Base-by-base conservation (phyloP, 768 basidiomycete species). In the Hirschioporus abietinus region DNA sequence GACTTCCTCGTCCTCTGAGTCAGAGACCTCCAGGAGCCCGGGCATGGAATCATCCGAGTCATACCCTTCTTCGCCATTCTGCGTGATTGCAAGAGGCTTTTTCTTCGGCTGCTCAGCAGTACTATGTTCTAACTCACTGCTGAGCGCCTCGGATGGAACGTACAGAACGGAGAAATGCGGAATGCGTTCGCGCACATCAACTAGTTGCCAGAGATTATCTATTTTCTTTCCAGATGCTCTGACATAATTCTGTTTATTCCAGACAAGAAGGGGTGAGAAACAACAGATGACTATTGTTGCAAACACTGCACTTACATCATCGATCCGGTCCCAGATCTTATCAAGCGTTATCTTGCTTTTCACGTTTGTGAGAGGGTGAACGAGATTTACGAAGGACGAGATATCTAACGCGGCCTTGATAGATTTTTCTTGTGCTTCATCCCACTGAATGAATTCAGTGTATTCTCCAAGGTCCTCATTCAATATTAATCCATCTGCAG, bases 121-220 rank as follows among this genome's bases (percentile, higher is more conserved):
- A 24, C 70, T 71, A 65, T 69, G 66, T 17, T 73, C 74, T 15
- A 70, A 72, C 52, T 81, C 77, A 70, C 18, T 25, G 24, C 60
- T 34, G 3, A 61, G 60, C 4, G 17, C 60, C 12, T 61, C 25
- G 12, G 10, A 8, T 18, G 60, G 60, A 61, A 65, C 24, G 26
- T 68, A 20, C 74, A 81, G 74, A 77, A 76, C 59, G 78, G 78
- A 89, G 90, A 93, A 52, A 68, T 86, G 85, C 27, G 91, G 88
- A 4, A 77, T 78, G 65, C 80, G 79, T 35, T 80, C 72, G 18
- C 85, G 78, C 1, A 82, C 82, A 59, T 82, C 84, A 18, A 80
- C 77, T 34, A 93, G 74, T 8, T 81, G 78, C 91, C 91, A 93
- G 20, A 92, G 79, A 0, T 77, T 75, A 71, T 92, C 88, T 52